These are phyloP conservation scores for Xerocomus nothofagi DNA, from an alignment of 1,284 basidiomycete species.

Conservation along the genomic window DNA sequence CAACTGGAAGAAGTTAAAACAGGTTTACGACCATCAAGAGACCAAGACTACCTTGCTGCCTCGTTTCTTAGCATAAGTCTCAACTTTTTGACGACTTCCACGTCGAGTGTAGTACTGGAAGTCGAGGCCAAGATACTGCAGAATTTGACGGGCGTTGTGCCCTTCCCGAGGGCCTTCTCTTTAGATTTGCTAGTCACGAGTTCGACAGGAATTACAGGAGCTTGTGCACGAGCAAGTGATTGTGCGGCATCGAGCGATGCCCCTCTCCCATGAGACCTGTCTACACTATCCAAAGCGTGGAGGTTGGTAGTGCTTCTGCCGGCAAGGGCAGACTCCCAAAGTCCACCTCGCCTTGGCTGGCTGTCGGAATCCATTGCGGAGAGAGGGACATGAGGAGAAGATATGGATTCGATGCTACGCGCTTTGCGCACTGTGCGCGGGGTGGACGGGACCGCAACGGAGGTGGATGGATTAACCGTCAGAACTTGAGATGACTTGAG, in stretches of 20 bases:
- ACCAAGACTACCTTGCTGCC: conserved; percentile 60
- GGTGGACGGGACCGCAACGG: conserved; percentile 31
- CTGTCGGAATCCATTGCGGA: conserved; percentile 39
- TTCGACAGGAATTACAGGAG: conserved; percentile 42
- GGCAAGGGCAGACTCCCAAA: conserved; percentile 41
- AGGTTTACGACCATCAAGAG: not conserved
- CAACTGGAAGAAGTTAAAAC: conserved; percentile 52
- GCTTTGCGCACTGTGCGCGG: conserved; percentile 56
- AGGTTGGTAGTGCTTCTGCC: conserved; percentile 44
- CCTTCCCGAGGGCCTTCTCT: conserved; percentile 51
- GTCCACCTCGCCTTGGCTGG: conserved; percentile 43
- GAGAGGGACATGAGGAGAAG: conserved; percentile 48
- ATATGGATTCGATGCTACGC: conserved; percentile 67
- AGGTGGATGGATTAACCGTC: conserved; percentile 42
- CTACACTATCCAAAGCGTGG: conserved; percentile 16
- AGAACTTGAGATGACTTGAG: conserved; percentile 78
- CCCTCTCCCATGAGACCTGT: conserved; percentile 47
- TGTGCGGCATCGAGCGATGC: conserved; percentile 52
- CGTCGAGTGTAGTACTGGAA: conserved; percentile 67
- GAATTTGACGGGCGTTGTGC: conserved; percentile 61
- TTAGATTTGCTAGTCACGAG: conserved; percentile 40
- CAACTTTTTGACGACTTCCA: conserved; percentile 77
- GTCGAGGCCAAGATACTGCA: conserved; percentile 62
- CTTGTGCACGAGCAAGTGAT: conserved; percentile 51
- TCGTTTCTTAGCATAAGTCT: conserved; percentile 83